Evolutionary conservation across 306 rosid genomes (phyloP).

Genomic region (Casuarina glauca): DNA sequence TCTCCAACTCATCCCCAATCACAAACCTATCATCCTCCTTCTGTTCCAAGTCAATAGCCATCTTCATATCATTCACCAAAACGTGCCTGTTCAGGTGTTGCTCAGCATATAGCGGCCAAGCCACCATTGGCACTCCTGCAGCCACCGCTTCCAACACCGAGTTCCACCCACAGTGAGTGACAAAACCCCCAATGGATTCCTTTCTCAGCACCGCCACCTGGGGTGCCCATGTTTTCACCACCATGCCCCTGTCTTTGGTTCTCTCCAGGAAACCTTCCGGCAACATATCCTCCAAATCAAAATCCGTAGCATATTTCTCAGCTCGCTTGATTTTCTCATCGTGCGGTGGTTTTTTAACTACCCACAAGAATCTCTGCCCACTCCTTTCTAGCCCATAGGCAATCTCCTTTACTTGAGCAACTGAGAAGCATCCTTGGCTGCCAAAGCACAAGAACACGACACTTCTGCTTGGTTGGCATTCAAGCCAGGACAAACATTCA

Average conservation of each 20-base stretch:
- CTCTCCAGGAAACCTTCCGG: conserved; percentile 39
- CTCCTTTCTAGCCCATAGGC: conserved; percentile 30
- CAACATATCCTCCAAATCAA: conserved; percentile 6
- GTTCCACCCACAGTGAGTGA: conserved; percentile 49
- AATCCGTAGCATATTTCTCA: neutral
- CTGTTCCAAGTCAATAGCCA: conserved; percentile 36
- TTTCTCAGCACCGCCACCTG: conserved; percentile 34
- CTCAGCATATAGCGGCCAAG: conserved; percentile 48
- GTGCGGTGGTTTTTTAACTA: conserved; percentile 9
- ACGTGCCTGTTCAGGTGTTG: conserved; percentile 37
- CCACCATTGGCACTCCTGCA: conserved; percentile 37
- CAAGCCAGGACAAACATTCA: conserved; percentile 26
- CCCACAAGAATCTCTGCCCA: conserved; percentile 29
- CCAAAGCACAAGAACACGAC: conserved; percentile 33
- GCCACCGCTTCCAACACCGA: conserved; percentile 39
- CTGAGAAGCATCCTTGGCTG: conserved; percentile 22
- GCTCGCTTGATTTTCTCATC: conserved; percentile 15
- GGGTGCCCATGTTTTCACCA: conserved; percentile 43
- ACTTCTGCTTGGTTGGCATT: conserved; percentile 24
- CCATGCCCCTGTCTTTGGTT: conserved; percentile 34
- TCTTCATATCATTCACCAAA: conserved; percentile 31
- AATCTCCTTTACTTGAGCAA: conserved; percentile 23
- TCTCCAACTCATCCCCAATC: conserved; percentile 30
- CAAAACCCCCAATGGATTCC: conserved; percentile 38
- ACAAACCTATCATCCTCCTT: conserved; percentile 35